Evolutionary conservation across 495 filamentous ascomycete species (phyloP).

Genomic region (Aspergillus affinis): DNA sequence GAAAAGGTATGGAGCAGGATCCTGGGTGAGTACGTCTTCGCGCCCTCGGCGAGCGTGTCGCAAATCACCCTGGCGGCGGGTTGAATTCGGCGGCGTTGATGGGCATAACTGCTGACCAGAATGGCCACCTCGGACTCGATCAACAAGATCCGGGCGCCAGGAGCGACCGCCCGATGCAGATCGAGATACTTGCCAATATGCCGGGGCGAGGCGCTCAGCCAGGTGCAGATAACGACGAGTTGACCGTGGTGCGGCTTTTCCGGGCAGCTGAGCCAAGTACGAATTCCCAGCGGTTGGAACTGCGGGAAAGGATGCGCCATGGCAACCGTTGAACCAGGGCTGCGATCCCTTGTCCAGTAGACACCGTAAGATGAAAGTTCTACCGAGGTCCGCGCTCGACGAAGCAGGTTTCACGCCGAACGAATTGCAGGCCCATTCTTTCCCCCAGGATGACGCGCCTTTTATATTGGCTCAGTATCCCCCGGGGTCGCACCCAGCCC

Average conservation of each 20-base stretch:
- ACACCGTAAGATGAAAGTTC: no score
- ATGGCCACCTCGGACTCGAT: constrained; percentile 8
- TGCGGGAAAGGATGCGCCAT: background rate
- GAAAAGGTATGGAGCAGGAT: constrained; percentile 10
- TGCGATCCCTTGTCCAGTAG: no score
- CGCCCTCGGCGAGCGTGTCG: constrained; percentile 1
- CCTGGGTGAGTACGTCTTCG: background rate
- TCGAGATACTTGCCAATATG: constrained; percentile 9
- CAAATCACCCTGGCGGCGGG: constrained; percentile 1
- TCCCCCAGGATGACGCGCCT: no score
- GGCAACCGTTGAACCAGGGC: no score
- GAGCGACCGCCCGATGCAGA: constrained; percentile 4
- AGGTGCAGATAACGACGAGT: constrained; percentile 6
- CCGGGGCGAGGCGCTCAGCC: constrained; percentile 5
- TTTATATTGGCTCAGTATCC: no score
- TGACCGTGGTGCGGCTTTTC: constrained; percentile 4
- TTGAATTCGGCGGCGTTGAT: constrained; percentile 4
- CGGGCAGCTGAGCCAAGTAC: background rate
- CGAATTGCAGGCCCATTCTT: no score
- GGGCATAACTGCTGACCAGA: constrained; percentile 9
- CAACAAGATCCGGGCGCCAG: constrained; percentile 3
- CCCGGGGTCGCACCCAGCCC: no score
- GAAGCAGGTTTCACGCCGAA: no score
- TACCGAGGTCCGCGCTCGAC: no score
- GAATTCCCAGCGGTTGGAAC: background rate